phyloP scores from a whole-genome alignment of 129 eudicot species.

The Artemisia annua region DNA sequence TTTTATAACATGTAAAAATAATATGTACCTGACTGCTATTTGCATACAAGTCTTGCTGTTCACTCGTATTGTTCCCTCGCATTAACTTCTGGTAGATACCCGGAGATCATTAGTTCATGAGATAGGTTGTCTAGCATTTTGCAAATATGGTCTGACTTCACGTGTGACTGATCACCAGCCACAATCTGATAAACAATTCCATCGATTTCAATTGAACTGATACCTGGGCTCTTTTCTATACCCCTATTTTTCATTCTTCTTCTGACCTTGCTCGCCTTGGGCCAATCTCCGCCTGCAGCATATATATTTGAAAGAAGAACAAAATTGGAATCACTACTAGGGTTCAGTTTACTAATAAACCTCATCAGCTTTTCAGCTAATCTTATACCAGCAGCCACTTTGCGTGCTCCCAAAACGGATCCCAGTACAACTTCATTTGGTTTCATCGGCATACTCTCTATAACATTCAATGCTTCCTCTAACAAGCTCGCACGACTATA shows the following conservation, averaged over 20 bases:
- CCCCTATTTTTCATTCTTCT: constrained; percentile 49
- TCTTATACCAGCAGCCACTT: constrained; percentile 42
- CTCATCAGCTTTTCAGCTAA: constrained; percentile 42
- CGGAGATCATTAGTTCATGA: constrained; percentile 40
- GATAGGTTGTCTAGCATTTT: constrained; percentile 42
- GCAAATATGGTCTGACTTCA: constrained; percentile 37
- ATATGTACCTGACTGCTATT: constrained; percentile 13
- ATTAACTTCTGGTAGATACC: constrained; percentile 36
- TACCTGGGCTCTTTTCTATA: constrained; percentile 56
- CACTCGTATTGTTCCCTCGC: constrained; percentile 19
- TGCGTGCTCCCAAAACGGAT: constrained; percentile 60
- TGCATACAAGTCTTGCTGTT: not conserved
- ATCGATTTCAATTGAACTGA: constrained; percentile 55
- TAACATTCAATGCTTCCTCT: constrained; percentile 68
- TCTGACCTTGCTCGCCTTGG: constrained; percentile 44
- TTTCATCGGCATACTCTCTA: constrained; percentile 55
- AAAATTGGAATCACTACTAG: constrained; percentile 43
- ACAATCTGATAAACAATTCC: constrained; percentile 50
- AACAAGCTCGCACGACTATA: constrained; percentile 60
- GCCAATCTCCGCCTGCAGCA: constrained; percentile 61
- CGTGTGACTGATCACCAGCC: constrained; percentile 75
- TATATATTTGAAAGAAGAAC: constrained; percentile 62
- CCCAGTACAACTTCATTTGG: constrained; percentile 74
- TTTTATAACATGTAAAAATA: not conserved
- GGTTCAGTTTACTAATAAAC: constrained; percentile 40